Evolutionary conservation across 306 rosid genomes (phyloP).

Genomic region (Vachellia pachyceras): DNA sequence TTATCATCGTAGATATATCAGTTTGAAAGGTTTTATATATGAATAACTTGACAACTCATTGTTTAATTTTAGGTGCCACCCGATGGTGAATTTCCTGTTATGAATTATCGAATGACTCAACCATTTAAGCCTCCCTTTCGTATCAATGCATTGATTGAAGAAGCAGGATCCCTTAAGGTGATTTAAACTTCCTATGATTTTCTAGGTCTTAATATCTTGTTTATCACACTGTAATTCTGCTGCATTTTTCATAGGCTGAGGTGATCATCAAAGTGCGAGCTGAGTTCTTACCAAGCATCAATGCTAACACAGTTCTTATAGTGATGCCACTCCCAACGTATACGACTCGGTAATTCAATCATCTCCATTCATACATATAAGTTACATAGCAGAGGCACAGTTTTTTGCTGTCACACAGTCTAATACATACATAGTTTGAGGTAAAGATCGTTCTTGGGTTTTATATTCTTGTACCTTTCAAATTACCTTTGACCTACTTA

Average conservation of each 20-base stretch:
- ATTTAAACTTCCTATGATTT: conserved; percentile 30
- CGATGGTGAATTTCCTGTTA: conserved; percentile 94
- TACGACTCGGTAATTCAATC: conserved; percentile 70
- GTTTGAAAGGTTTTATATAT: conserved; percentile 6
- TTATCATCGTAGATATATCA: conserved; percentile 9
- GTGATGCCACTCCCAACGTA: conserved; percentile 84
- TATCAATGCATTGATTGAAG: conserved; percentile 84
- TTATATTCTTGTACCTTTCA: not conserved
- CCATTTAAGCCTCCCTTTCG: conserved; percentile 86
- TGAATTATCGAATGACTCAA: conserved; percentile 95
- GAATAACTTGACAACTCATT: conserved; percentile 31
- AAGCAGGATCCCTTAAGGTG: conserved; percentile 81
- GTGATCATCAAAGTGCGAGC: conserved; percentile 81
- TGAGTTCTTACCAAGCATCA: conserved; percentile 73
- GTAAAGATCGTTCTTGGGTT: not conserved
- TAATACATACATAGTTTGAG: not conserved
- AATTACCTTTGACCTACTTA: not conserved
- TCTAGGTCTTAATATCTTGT: conserved; percentile 20
- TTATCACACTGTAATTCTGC: conserved; percentile 23
- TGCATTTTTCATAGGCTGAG: conserved; percentile 67
- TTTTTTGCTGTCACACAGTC: not conserved
- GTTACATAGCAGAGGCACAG: conserved; percentile 14
- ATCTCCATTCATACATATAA: conserved; percentile 37
- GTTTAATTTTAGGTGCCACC: conserved; percentile 68
- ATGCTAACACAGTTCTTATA: conserved; percentile 71